Conservation (phyloP, 2,329 filamentous ascomycete species). For the Penicillium carneum region DNA sequence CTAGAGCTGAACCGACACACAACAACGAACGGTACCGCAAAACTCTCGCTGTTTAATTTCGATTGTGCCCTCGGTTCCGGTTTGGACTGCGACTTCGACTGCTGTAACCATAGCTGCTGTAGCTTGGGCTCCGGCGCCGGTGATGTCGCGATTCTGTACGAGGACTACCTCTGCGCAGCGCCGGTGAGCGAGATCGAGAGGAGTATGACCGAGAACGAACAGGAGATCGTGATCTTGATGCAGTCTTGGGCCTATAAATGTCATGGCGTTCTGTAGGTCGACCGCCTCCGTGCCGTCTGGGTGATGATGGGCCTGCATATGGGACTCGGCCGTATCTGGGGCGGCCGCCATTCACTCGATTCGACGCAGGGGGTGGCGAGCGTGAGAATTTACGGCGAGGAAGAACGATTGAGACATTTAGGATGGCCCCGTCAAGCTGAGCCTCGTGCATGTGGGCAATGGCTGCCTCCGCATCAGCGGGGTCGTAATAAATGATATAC, state of each 20-base stretch:
- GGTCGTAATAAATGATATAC: conserved; percentile 82
- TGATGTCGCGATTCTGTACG: conserved; percentile 47
- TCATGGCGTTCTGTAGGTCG: conserved; percentile 58
- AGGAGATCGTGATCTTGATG: conserved; percentile 58
- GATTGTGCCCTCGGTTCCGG: conserved; percentile 56
- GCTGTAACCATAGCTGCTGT: conserved; percentile 68
- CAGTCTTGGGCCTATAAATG: conserved; percentile 67
- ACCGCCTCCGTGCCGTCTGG: conserved; percentile 49
- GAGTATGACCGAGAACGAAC: conserved; percentile 49
- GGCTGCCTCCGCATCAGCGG: conserved; percentile 81
- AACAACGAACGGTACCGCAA: neutral
- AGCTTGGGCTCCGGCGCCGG: conserved; percentile 67
- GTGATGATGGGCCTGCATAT: conserved; percentile 37
- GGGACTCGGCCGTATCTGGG: conserved; percentile 43
- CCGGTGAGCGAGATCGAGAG: conserved; percentile 54
- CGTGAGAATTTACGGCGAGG: conserved; percentile 82
- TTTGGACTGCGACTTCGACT: conserved; percentile 59
- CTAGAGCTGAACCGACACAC: neutral
- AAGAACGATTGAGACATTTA: conserved; percentile 88
- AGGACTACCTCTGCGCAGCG: conserved; percentile 45
- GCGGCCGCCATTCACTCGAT: conserved; percentile 66
- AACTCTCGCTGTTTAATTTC: conserved; percentile 24
- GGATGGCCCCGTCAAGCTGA: conserved; percentile 81
- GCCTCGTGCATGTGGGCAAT: conserved; percentile 98
- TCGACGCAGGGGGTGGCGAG: conserved; percentile 74